A percentile compares a stretch with the other conserved stretches of the same genome.
Conservation (phyloP, 2,329 filamentous ascomycete genomes). For the Diaporthe amygdali region DNA sequence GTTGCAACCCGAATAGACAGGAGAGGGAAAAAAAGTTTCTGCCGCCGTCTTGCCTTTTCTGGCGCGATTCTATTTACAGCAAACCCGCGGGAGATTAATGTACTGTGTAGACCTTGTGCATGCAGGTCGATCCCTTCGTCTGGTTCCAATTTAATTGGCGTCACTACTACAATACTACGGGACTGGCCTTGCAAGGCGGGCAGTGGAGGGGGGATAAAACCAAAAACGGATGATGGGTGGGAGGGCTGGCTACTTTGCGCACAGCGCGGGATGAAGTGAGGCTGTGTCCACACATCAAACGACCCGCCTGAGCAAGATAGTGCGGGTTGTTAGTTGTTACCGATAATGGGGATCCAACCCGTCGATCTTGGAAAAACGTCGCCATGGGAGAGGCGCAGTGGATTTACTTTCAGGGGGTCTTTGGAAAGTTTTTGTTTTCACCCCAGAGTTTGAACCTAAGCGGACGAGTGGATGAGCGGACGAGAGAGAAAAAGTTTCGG, state of each 20-base stretch:
- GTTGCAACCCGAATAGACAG: not conserved
- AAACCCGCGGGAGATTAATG: constrained; percentile 11
- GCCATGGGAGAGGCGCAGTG: not conserved
- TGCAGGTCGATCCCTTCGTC: constrained; percentile 2
- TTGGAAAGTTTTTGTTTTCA: not conserved
- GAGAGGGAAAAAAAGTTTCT: not conserved
- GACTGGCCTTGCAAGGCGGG: not conserved
- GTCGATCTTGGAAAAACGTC: constrained; percentile 1
- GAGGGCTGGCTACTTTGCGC: not conserved
- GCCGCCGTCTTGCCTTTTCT: constrained; percentile 3
- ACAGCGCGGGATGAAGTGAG: not conserved
- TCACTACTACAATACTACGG: not conserved
- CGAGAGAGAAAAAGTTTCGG: constrained; percentile 5
- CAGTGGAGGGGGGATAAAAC: not conserved
- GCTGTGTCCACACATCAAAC: constrained; percentile 13
- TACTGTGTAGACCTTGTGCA: constrained; percentile 1
- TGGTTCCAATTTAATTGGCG: constrained; percentile 6
- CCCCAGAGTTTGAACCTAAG: not conserved
- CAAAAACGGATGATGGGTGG: not conserved
- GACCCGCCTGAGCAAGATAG: not conserved
- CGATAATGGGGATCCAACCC: not conserved
- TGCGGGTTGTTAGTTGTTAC: not conserved
- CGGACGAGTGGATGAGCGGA: not conserved
- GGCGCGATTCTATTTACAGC: constrained; percentile 3
- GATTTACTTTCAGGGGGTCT: not conserved